phyloP scores from a whole-genome alignment of 768 basidiomycete genomes.

The Leccinum longicurvipes region DNA sequence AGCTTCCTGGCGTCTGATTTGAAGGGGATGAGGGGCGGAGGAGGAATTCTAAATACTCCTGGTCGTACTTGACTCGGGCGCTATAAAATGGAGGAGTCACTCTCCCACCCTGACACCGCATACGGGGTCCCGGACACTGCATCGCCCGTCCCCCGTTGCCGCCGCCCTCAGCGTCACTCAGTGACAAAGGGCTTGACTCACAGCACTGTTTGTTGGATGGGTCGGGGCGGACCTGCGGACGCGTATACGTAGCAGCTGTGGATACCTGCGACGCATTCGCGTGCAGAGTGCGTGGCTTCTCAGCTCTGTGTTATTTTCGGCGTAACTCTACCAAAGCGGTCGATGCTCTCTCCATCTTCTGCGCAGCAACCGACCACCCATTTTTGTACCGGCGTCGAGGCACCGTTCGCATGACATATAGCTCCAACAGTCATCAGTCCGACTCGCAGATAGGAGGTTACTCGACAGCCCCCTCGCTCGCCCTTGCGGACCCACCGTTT shows the following conservation, averaged over 20 bases:
- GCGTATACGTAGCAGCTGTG: neutral
- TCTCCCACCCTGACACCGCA: conserved; percentile 23
- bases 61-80: conserved; percentile 22
- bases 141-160: conserved; percentile 11
- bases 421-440: neutral
- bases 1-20: conserved; percentile 5
- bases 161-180: neutral
- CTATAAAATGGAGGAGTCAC: conserved; percentile 36
- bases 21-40: neutral
- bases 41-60: conserved; percentile 23
- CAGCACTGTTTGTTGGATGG: neutral
- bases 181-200: conserved; percentile 9
- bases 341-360: neutral
- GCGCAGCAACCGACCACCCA: neutral
- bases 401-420: neutral
- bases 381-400: neutral
- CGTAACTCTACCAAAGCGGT: conserved; percentile 2
- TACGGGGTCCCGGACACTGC: conserved; percentile 20
- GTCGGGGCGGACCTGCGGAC: neutral
- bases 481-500: neutral
- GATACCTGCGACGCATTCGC: neutral
- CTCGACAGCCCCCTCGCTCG: neutral
- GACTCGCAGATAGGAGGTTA: conserved; percentile 1
- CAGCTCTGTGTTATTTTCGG: neutral
- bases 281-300: neutral